A percentile compares a stretch with the other conserved stretches of the same genome.
Evolutionary conservation across 2,329 filamentous ascomycete genomes (phyloP).

Genomic region (Aureobasidium sp.): DNA sequence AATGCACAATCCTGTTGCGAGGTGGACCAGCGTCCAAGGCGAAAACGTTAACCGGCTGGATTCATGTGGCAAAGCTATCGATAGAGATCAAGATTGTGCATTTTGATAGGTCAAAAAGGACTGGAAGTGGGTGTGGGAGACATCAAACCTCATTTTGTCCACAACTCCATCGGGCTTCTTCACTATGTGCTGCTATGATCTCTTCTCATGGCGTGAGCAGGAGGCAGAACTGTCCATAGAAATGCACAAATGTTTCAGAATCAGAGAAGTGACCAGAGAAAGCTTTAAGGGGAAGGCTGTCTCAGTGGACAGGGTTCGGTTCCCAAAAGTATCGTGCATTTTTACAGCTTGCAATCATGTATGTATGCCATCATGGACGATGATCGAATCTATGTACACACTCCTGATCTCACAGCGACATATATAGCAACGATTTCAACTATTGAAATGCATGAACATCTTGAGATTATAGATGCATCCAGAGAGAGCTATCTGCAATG

Average conservation of each 20-base stretch:
- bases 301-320: neutral
- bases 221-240: neutral
- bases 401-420: neutral
- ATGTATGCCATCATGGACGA: neutral
- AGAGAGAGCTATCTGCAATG: neutral
- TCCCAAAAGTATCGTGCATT: neutral
- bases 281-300: neutral
- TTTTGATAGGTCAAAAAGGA: neutral
- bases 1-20: neutral
- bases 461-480: neutral
- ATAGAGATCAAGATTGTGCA: neutral
- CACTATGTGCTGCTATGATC: neutral
- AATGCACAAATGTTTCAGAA: neutral
- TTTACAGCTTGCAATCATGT: neutral
- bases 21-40: neutral
- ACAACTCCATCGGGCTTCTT: neutral
- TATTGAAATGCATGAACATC: neutral
- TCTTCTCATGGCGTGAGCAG: neutral
- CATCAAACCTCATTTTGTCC: neutral
- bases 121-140: neutral
- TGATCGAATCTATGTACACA: neutral
- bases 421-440: neutral
- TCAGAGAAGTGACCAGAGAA: neutral
- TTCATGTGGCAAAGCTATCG: neutral
- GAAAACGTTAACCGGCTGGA: too few relatives aligned